phyloP scores from a whole-genome alignment of 805 yeast species.

The Maudiozyma serrabonitensis region DNA sequence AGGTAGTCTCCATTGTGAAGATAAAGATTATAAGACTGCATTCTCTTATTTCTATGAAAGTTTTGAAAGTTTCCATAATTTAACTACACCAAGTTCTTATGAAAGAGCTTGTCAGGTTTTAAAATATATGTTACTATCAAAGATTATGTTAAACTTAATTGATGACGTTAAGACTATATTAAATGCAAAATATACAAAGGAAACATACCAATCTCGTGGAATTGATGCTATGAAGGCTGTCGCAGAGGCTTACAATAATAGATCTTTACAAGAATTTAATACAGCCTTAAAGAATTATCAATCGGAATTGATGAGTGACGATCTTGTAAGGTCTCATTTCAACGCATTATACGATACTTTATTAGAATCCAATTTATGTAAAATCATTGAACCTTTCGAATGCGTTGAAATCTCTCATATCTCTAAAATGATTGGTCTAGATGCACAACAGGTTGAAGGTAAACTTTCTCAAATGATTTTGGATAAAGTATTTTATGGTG shows the following conservation, averaged over 20 bases:
- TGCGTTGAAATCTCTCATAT: slow-evolving; percentile 90
- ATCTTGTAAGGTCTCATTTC: slow-evolving; percentile 83
- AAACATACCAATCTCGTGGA: slow-evolving; percentile 64
- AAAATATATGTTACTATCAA: slow-evolving; percentile 86
- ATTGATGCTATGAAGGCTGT: slow-evolving; percentile 95
- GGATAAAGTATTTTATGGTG: slow-evolving; percentile 92
- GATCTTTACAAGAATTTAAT: slow-evolving; percentile 88
- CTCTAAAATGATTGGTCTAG: slow-evolving; percentile 80
- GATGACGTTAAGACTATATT: slow-evolving; percentile 79
- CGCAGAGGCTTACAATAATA: slow-evolving; percentile 78
- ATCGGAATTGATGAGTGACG: slow-evolving; percentile 71
- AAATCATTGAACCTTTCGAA: slow-evolving; percentile 92
- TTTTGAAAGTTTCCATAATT: slow-evolving; percentile 72
- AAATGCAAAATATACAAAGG: slow-evolving; percentile 60
- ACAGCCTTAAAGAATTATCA: slow-evolving; percentile 63
- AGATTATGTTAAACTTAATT: slow-evolving; percentile 81
- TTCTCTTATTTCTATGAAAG: slow-evolving; percentile 92
- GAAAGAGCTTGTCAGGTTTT: slow-evolving; percentile 66
- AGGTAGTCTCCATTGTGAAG: slow-evolving; percentile 93
- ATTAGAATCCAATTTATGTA: slow-evolving; percentile 84
- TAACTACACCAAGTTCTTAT: slow-evolving; percentile 39
- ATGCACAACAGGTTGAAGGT: slow-evolving; percentile 81
- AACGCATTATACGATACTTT: slow-evolving; percentile 86
- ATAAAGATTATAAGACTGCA: slow-evolving; percentile 92
- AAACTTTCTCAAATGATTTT: slow-evolving; percentile 93